Percentiles rank a stretch among this genome's conserved stretches.
phyloP scores from a whole-genome alignment of 2,329 filamentous ascomycete species.

The Trichoderma atroviride region DNA sequence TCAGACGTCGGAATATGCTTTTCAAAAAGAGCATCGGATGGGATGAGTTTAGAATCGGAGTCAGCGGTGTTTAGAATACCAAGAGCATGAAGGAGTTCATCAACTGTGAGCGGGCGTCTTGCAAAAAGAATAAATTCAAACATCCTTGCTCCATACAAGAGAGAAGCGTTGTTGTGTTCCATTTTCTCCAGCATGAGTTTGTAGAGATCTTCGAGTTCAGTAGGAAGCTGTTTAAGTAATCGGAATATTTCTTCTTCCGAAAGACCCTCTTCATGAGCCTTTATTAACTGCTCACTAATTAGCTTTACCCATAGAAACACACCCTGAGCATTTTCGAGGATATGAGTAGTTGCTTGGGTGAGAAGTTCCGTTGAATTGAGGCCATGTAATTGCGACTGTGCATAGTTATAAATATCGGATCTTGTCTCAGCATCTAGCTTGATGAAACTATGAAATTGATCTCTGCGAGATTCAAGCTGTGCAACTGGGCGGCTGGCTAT shows the following conservation, averaged over 20 bases:
- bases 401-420: not conserved
- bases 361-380: not conserved
- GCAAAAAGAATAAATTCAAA: not conserved
- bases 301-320: not conserved
- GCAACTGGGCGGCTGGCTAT: not conserved
- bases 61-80: not conserved
- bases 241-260: not conserved
- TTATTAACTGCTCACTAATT: not conserved
- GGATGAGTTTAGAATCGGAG: fast-evolving
- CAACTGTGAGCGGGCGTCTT: not conserved
- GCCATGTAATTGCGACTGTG: not conserved
- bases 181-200: not conserved
- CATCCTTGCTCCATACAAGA: not conserved
- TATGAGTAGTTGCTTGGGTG: not conserved
- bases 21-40: not conserved
- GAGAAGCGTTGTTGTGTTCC: not conserved
- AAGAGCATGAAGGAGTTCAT: not conserved
- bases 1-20: not conserved
- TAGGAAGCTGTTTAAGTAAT: not conserved
- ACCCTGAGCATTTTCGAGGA: not conserved
- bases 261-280: not conserved
- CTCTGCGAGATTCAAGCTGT: not conserved
- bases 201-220: not conserved
- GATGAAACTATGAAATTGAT: not conserved
- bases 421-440: not conserved